Evolutionary conservation across 768 basidiomycete species (phyloP).

Genomic region (Lactarius hengduanensis): DNA sequence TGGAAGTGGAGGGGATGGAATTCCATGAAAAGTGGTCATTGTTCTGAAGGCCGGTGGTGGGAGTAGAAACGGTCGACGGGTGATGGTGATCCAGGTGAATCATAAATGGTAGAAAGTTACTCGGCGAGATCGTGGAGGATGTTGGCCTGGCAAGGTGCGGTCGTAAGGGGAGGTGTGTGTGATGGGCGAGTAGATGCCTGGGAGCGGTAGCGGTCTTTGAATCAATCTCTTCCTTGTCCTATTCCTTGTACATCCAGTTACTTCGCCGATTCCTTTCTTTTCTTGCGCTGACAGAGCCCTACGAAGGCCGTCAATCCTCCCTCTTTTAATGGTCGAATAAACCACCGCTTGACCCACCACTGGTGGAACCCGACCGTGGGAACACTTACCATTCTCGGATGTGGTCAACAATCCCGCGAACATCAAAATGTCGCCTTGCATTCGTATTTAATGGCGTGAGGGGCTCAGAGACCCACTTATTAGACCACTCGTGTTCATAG

Average conservation of each 20-base stretch:
- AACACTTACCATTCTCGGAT: conserved; percentile 18
- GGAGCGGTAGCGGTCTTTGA: conserved; percentile 14
- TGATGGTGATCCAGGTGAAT: conserved; percentile 40
- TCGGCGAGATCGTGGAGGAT: conserved; percentile 4
- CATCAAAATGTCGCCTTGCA: too few relatives aligned
- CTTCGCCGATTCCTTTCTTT: neutral
- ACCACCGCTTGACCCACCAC: neutral
- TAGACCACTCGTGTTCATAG: neutral
- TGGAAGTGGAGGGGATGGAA: conserved; percentile 11
- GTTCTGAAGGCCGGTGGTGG: conserved; percentile 29
- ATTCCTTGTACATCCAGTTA: neutral
- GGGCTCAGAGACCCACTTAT: neutral
- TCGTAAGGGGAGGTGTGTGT: neutral
- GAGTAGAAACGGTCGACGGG: conserved; percentile 31
- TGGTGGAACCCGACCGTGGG: conserved; percentile 6
- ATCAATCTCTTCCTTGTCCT: neutral
- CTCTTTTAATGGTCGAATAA: neutral
- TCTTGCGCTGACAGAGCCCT: neutral
- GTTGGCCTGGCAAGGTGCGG: conserved; percentile 1
- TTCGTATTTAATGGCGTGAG: neutral
- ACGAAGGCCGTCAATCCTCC: neutral
- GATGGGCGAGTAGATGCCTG: neutral
- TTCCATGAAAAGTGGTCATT: conserved; percentile 28
- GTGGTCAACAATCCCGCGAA: conserved; percentile 6
- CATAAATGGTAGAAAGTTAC: conserved; percentile 30